A percentile compares a stretch with the other conserved stretches of the same genome.
Evolutionary conservation across 225 moss, liverwort and hornwort species (phyloP).

Genomic region (Asterella californica): DNA sequence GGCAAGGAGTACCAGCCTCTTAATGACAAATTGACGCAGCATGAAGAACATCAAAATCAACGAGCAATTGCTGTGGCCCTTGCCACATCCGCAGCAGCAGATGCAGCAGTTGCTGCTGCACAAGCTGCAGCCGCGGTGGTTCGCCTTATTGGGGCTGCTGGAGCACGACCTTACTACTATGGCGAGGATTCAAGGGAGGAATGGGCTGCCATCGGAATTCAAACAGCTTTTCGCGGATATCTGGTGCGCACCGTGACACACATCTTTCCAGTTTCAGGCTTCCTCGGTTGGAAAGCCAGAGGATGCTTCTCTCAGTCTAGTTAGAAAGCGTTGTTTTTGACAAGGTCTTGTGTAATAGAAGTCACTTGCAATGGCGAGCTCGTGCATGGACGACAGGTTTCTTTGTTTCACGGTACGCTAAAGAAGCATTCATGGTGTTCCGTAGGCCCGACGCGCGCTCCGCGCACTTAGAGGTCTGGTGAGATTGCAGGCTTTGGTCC

Average conservation of each 20-base stretch:
- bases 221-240: slow-evolving; percentile 95
- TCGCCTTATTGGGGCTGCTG: slow-evolving; percentile 39
- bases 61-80: slow-evolving; percentile 48
- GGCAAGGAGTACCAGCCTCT: slow-evolving; percentile 44
- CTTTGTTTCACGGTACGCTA: neutral
- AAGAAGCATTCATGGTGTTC: neutral
- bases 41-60: slow-evolving; percentile 53
- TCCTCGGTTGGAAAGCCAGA: neutral
- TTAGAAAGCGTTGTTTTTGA: too few relatives aligned
- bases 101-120: slow-evolving; percentile 51
- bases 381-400: too few relatives aligned
- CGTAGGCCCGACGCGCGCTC: slow-evolving; percentile 49
- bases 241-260: slow-evolving; percentile 50
- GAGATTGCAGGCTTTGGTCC: slow-evolving; percentile 50
- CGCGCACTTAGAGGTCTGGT: slow-evolving; percentile 50
- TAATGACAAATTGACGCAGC: slow-evolving; percentile 48
- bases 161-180: slow-evolving; percentile 20
- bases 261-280: too few relatives aligned
- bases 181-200: slow-evolving; percentile 55
- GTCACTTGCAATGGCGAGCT: neutral
- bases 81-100: slow-evolving; percentile 48
- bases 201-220: slow-evolving; percentile 91
- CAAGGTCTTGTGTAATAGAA: neutral
- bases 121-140: slow-evolving; percentile 49
- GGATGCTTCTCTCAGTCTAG: neutral